A percentile compares a stretch with the other conserved stretches of the same genome.
phyloP scores from a whole-genome alignment of 176 grass and related monocot genomes.

The Carex cristatella region DNA sequence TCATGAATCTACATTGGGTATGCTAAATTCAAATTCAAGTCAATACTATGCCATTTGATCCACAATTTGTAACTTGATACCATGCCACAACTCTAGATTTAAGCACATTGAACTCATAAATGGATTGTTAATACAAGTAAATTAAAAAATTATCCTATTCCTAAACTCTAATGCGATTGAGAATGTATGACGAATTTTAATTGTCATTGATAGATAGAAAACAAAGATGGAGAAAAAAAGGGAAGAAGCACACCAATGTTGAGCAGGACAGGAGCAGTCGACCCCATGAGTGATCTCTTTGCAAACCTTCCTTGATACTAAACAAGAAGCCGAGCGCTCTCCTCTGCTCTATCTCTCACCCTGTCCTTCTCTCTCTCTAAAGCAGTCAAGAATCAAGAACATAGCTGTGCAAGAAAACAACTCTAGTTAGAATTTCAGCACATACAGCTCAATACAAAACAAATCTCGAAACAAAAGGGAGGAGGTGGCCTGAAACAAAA shows the following conservation, averaged over 20 bases:
- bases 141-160: neutral
- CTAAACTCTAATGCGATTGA: neutral
- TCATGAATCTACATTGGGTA: neutral
- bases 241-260: conserved; percentile 49
- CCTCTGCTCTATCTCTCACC: neutral
- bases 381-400: too few species aligned
- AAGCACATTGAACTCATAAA: neutral
- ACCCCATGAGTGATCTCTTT: neutral
- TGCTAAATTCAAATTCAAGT: neutral
- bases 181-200: neutral
- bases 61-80: neutral
- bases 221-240: neutral
- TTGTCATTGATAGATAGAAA: neutral
- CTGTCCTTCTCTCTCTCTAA: neutral
- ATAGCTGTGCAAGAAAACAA: too few species aligned
- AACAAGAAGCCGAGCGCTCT: neutral
- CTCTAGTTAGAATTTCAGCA: too few species aligned
- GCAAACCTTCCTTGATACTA: neutral
- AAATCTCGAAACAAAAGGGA: too few species aligned
- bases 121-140: neutral
- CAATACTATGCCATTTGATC: neutral
- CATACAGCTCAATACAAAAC: too few species aligned
- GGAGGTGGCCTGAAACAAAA: too few species aligned
- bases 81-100: neutral
- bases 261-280: conserved; percentile 44